These are phyloP conservation scores for Cryptococcus neoformans DNA, from an alignment of 1,284 basidiomycete species.

Conservation along the genomic window DNA sequence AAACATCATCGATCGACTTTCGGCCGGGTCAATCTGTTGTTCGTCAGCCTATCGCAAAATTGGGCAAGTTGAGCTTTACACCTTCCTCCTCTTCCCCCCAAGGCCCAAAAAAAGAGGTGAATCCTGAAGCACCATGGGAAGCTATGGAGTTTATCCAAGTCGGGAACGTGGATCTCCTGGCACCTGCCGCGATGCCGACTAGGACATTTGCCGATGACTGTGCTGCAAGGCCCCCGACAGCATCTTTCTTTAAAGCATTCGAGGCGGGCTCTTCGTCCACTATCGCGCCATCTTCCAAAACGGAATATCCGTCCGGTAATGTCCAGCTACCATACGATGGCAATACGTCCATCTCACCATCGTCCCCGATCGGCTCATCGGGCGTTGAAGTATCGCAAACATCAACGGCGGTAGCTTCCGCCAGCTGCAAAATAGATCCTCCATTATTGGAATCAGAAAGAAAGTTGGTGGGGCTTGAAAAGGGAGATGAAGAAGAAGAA, in stretches of 20 bases:
- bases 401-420: not conserved
- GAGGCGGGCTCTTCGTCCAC: not conserved
- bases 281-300: not conserved
- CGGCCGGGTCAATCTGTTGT: too few relatives aligned
- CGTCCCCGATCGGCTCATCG: too few relatives aligned
- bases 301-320: not conserved
- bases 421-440: not conserved
- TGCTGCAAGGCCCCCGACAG: not conserved
- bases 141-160: conserved; percentile 33
- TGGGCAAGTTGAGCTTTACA: not conserved
- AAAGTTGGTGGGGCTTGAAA: not conserved
- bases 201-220: not conserved
- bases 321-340: too few relatives aligned
- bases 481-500: conserved; percentile 5
- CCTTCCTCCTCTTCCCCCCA: not conserved
- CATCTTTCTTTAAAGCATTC: not conserved
- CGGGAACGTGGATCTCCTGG: conserved; percentile 8
- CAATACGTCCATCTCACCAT: too few relatives aligned
- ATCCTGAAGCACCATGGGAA: conserved; percentile 37
- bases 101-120: conserved; percentile 4
- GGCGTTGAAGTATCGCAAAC: too few relatives aligned
- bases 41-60: not conserved
- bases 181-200: not conserved
- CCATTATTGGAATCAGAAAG: not conserved
- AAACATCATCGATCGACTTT: too few relatives aligned